phyloP scores from a whole-genome alignment of 345 rosid genomes.

The Anastatica hierochuntica region DNA sequence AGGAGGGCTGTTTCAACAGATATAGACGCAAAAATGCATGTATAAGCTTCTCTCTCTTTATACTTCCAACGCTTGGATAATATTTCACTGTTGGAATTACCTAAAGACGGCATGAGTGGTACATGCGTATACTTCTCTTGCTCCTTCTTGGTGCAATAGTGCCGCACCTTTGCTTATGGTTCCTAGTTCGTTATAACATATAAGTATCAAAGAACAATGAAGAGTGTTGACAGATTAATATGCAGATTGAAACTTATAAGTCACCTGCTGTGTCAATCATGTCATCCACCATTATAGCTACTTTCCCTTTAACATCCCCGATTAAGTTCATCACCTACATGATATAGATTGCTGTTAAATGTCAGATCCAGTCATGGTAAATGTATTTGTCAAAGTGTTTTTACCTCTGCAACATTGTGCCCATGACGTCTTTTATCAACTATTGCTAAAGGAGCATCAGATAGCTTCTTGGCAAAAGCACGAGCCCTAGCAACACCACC shows the following conservation, averaged over 20 bases:
- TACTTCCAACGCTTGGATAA: no score
- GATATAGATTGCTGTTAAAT: background rate
- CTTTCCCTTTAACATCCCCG: constrained; percentile 94
- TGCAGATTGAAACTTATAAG: constrained; percentile 8
- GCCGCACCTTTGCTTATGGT: constrained; percentile 96
- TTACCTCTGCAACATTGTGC: constrained; percentile 95
- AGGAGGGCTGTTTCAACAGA: constrained; percentile 65
- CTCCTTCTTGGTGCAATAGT: constrained; percentile 92
- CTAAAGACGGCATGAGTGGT: constrained; percentile 93
- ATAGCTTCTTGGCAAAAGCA: constrained; percentile 84
- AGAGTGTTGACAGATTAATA: background rate
- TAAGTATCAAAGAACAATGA: background rate
- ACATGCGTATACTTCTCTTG: constrained; percentile 95
- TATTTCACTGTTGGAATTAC: constrained; percentile 24
- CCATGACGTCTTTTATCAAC: constrained; percentile 96
- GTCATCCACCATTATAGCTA: constrained; percentile 96
- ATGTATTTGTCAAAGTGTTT: background rate
- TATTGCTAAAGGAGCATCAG: constrained; percentile 96
- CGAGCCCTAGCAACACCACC: constrained; percentile 99
- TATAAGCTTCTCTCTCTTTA: background rate
- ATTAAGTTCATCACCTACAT: constrained; percentile 94
- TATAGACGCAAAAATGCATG: background rate
- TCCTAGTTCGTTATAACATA: constrained; percentile 32
- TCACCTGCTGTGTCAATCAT: constrained; percentile 98
- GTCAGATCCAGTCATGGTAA: background rate